Evolutionary conservation across 805 yeast genomes (phyloP), one percentile per base, ranked within the genome.

Genomic region (Nakazawaea molendinolei): DNA sequence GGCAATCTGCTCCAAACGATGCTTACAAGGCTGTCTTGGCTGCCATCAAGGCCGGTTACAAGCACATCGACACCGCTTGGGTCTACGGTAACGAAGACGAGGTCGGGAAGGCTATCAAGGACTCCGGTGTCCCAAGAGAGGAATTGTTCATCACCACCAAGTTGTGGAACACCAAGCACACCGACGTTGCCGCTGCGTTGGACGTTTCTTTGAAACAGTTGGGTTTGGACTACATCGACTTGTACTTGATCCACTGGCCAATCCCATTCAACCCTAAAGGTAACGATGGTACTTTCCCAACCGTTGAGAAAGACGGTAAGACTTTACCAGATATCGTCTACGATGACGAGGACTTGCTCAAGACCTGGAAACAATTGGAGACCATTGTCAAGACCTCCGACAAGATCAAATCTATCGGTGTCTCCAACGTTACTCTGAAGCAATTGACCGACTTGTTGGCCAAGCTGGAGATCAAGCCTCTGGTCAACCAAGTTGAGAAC

Each of bases 241-340:
- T 86, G 41, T 77, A 78, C 53, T 67, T 86, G 51, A 69, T 85
- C 54, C 95, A 86, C 59, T 86, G 94, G 94, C 95, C 95, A 5
- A 71, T 72, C 28, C 63, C 80, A 9, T 55, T 71, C 40, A 69
- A 64, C 38, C 56, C 61, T 7, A 31, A 50, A 42, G 61, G 59
- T 22, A 44, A 48, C 31, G 36, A 39, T 26, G 21, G 18, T 10
- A 33, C 6, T 44, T 57, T 65, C 29, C 65, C 60, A 48, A 41
- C 49, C 27, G 31, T 27, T 12, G 13, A 9, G 7, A 31, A 43
- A 7, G 42, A 56, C 17, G 60, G 52, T 30, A 51, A 51, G 24
- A 63, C 60, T 28, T 44, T 53, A 5, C 44, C 63, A 3, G 48
- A 52, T 7, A 49, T 53, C 31, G 46, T 45, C 16, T 54, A 48